phyloP scores from a whole-genome alignment of 2,329 filamentous ascomycete genomes.

The Peltaster fructicola region DNA sequence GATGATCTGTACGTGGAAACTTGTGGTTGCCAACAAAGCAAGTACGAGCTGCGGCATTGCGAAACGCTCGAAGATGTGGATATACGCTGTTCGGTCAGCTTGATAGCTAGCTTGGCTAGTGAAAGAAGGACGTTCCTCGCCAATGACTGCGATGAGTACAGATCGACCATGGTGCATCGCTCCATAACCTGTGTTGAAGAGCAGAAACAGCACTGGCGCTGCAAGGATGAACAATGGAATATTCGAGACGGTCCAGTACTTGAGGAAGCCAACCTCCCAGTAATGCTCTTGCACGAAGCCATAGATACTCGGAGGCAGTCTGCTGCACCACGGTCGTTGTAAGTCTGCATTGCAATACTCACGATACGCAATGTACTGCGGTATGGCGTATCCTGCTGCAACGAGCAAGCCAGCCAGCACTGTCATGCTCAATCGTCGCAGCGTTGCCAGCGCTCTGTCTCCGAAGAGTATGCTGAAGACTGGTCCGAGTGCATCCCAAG shows the following conservation, averaged over 20 bases:
- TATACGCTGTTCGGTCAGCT: conserved; percentile 6
- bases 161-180: conserved; percentile 2
- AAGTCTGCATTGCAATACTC: conserved; percentile 41
- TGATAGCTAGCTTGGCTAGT: conserved; percentile 1
- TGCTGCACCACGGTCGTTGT: conserved; percentile 54
- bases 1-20: conserved; percentile 87
- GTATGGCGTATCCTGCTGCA: conserved; percentile 47
- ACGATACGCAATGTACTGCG: conserved; percentile 58
- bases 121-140: not conserved
- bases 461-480: conserved; percentile 25
- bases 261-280: conserved; percentile 77
- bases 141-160: not conserved
- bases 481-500: conserved; percentile 37
- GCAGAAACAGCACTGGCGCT: conserved; percentile 52
- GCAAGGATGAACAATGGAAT: conserved; percentile 76
- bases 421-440: conserved; percentile 20
- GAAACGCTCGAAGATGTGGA: conserved; percentile 32
- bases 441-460: conserved; percentile 3
- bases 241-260: conserved; percentile 80
- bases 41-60: conserved; percentile 58
- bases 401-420: conserved; percentile 50
- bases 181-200: conserved; percentile 40
- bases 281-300: conserved; percentile 76
- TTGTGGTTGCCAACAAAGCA: conserved; percentile 52
- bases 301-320: conserved; percentile 69